These are phyloP conservation scores for Phoenix roebelenii DNA, from an alignment of 176 grass and related monocot genomes.

Conservation along the genomic window DNA sequence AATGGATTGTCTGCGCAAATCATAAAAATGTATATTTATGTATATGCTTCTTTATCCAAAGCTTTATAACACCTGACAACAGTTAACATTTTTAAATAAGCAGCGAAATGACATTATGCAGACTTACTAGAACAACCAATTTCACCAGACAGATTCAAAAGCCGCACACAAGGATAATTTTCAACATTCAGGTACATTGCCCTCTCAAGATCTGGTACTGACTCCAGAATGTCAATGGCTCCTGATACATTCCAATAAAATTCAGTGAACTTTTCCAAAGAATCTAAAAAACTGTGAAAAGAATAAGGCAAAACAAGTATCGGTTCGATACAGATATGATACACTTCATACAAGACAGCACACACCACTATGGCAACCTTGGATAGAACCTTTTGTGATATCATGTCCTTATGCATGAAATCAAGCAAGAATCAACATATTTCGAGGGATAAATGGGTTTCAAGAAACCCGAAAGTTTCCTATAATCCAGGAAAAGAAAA, in stretches of 20 bases:
- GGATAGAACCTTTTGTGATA: too few relatives aligned
- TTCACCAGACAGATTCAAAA: slow-evolving; percentile 89
- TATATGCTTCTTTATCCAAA: too few relatives aligned
- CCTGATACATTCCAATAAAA: slow-evolving; percentile 25
- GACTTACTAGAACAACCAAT: slow-evolving; percentile 95
- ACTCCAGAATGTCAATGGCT: slow-evolving; percentile 45
- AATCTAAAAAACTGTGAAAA: not conserved
- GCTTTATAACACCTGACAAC: too few relatives aligned
- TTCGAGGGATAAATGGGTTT: too few relatives aligned
- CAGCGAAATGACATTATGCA: not conserved
- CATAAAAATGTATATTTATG: too few relatives aligned
- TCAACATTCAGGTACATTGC: slow-evolving; percentile 76
- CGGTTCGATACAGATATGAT: not conserved
- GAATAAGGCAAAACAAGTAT: not conserved
- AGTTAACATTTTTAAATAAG: not conserved
- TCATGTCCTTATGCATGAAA: too few relatives aligned
- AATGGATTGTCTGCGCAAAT: too few relatives aligned
- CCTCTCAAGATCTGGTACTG: slow-evolving; percentile 93
- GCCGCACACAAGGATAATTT: slow-evolving; percentile 82
- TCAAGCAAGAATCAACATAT: too few relatives aligned
- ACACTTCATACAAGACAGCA: not conserved
- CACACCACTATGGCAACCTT: not conserved
- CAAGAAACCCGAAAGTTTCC: too few relatives aligned
- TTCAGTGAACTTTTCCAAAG: not conserved
- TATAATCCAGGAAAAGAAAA: too few relatives aligned